Evolutionary conservation across 805 yeast species (phyloP).

Genomic region (Spathaspora gorwiae): DNA sequence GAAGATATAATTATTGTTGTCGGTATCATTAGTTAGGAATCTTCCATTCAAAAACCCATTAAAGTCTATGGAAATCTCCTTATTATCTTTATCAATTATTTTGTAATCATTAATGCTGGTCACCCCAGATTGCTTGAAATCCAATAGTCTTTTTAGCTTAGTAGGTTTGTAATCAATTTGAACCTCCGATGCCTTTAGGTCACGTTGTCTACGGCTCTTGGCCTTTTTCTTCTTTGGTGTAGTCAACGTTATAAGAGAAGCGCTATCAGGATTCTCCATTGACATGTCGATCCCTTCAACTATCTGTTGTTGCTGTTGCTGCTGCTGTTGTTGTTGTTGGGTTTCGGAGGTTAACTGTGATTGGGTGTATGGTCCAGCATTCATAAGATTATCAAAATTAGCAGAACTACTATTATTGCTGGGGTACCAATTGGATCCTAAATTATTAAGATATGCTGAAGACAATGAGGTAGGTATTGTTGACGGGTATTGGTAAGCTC

Average conservation of each 20-base stretch:
- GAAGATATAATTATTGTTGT: slow-evolving; percentile 30
- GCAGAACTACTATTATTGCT: slow-evolving; percentile 1
- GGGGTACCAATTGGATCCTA: not conserved
- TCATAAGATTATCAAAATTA: slow-evolving; percentile 1
- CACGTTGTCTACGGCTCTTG: slow-evolving; percentile 8
- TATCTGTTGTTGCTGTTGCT: slow-evolving; percentile 1
- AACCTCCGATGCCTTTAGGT: slow-evolving; percentile 12
- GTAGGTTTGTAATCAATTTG: slow-evolving; percentile 22
- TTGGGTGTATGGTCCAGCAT: not conserved
- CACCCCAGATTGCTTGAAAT: slow-evolving; percentile 18
- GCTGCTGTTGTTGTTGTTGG: slow-evolving; percentile 1
- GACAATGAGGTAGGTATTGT: not conserved
- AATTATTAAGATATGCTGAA: not conserved
- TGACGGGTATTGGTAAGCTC: not conserved
- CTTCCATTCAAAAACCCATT: slow-evolving; percentile 41
- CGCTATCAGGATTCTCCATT: not conserved
- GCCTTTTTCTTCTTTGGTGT: slow-evolving; percentile 8
- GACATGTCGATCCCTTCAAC: not conserved
- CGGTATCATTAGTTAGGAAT: slow-evolving; percentile 37
- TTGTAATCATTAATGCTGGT: slow-evolving; percentile 15
- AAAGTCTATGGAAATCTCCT: slow-evolving; percentile 21
- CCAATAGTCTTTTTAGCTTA: slow-evolving; percentile 24
- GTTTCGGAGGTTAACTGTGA: not conserved
- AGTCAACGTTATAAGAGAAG: not conserved
- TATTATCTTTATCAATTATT: slow-evolving; percentile 26